Evolutionary conservation across 257 asterid species (phyloP).

Genomic region (Solanum piurae): DNA sequence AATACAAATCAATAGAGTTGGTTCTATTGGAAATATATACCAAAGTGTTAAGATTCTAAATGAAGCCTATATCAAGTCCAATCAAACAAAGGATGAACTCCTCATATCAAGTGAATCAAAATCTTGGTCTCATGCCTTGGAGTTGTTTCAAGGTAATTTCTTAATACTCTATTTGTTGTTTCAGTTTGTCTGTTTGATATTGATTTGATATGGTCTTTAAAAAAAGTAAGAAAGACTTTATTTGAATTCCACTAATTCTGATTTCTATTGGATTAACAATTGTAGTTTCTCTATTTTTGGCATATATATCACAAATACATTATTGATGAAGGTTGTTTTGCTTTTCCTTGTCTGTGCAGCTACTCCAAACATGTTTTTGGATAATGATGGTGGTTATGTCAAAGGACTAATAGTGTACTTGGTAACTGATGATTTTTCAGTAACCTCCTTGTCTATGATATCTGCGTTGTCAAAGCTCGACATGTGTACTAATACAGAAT

Average conservation of each 20-base stretch:
- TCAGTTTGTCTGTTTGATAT: too few relatives aligned
- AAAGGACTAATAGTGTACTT: neutral
- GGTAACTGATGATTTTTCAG: neutral
- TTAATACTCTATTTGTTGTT: neutral
- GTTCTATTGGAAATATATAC: neutral
- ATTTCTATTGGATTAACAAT: too few relatives aligned
- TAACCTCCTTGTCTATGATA: neutral
- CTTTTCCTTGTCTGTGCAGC: neutral
- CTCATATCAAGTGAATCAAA: neutral
- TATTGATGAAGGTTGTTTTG: neutral
- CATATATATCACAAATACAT: neutral
- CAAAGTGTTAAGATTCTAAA: neutral
- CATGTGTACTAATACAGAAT: neutral
- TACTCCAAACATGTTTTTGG: neutral
- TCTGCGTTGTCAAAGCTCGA: neutral
- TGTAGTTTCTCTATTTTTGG: neutral
- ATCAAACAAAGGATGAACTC: neutral
- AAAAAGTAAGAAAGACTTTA: too few relatives aligned
- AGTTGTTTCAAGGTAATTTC: neutral
- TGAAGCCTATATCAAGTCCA: neutral
- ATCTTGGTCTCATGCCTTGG: neutral
- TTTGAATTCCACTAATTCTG: too few relatives aligned
- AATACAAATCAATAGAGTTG: neutral
- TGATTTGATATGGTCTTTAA: too few relatives aligned
- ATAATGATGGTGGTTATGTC: neutral